Evolutionary conservation across 1,139 yeast genomes (phyloP).

Genomic region (Sugiyamaella neomexicana): DNA sequence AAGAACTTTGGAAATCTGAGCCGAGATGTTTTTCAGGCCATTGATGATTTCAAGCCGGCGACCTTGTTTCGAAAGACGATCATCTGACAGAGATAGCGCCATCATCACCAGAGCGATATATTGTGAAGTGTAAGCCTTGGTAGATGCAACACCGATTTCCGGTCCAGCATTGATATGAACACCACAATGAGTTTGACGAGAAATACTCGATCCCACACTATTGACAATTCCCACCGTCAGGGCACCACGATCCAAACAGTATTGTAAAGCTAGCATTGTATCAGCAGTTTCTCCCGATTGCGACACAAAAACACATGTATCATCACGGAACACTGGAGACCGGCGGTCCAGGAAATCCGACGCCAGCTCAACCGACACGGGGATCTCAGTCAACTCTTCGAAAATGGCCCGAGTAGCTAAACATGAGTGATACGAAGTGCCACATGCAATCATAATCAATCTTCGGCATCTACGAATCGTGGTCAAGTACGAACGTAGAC

Average conservation of each 20-base stretch:
- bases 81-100: conserved; percentile 91
- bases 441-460: conserved; percentile 98
- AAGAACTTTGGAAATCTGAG: conserved; percentile 78
- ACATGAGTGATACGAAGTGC: conserved; percentile 98
- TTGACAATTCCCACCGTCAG: conserved; percentile 94
- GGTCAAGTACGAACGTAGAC: conserved; percentile 79
- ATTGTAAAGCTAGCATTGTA: conserved; percentile 92
- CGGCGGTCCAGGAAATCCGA: conserved; percentile 95
- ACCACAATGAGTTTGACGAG: conserved; percentile 97
- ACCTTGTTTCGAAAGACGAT: conserved; percentile 69
- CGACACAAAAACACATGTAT: conserved; percentile 94
- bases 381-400: conserved; percentile 95
- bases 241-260: conserved; percentile 96
- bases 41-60: conserved; percentile 86
- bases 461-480: conserved; percentile 94
- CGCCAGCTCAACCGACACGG: conserved; percentile 94
- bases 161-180: conserved; percentile 99
- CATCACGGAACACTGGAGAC: conserved; percentile 97
- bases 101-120: conserved; percentile 96
- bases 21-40: conserved; percentile 82
- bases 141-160: conserved; percentile 99
- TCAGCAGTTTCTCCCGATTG: conserved; percentile 99
- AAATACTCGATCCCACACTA: conserved; percentile 93
- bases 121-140: conserved; percentile 98
- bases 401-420: conserved; percentile 94